Conservation (phyloP, 2,329 filamentous ascomycete genomes). For the Fusarium coffeatum region DNA sequence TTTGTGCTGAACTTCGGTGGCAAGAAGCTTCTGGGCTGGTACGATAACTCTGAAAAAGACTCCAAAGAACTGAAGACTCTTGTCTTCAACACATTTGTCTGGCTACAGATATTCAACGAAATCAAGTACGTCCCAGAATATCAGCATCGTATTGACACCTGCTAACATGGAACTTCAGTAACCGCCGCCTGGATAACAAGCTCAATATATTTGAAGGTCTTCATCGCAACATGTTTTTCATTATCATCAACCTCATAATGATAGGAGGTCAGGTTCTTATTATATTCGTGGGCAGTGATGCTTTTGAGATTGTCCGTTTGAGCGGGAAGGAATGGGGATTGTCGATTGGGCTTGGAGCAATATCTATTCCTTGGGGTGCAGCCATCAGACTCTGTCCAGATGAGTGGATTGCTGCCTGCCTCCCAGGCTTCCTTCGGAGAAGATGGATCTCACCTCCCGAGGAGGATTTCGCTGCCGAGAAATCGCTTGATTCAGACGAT, state of each 20-base stretch:
- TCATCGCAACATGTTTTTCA: conserved; percentile 82
- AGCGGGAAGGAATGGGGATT: conserved; percentile 83
- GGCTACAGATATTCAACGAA: conserved; percentile 79
- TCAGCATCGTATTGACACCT: conserved; percentile 63
- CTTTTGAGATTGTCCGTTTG: conserved; percentile 74
- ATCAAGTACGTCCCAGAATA: conserved; percentile 64
- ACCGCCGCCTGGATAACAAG: conserved; percentile 80
- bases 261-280: conserved; percentile 86
- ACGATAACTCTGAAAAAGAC: conserved; percentile 48
- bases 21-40: conserved; percentile 60
- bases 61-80: conserved; percentile 64
- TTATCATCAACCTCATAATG: conserved; percentile 83
- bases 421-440: conserved; percentile 47
- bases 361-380: conserved; percentile 81
- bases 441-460: conserved; percentile 43
- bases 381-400: conserved; percentile 81
- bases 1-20: conserved; percentile 72
- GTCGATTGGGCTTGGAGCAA: conserved; percentile 78
- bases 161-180: conserved; percentile 72
- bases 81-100: conserved; percentile 77
- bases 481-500: conserved; percentile 36
- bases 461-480: conserved; percentile 26
- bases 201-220: conserved; percentile 91
- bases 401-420: conserved; percentile 52
- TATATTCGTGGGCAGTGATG: conserved; percentile 80